phyloP scores from a whole-genome alignment of 225 moss, liverwort and hornwort species.

The Asterella californica region DNA sequence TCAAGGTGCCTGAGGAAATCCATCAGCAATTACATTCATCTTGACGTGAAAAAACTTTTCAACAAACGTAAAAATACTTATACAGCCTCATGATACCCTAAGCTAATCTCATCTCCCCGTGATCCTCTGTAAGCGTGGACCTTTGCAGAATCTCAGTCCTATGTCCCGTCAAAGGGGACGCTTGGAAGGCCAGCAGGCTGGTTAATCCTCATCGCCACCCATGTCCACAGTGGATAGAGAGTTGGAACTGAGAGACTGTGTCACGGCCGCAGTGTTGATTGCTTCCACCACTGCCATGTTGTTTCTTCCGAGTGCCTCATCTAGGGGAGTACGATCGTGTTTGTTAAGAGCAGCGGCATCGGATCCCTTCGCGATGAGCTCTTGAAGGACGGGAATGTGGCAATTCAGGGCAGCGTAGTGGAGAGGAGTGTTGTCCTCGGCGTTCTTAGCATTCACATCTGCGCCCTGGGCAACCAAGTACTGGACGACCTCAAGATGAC shows the following conservation, averaged over 20 bases:
- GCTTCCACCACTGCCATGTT: conserved; percentile 34
- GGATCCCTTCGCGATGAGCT: conserved; percentile 38
- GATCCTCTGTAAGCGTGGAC: neutral
- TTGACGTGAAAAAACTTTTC: neutral
- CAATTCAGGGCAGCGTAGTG: conserved; percentile 45
- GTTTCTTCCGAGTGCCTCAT: conserved; percentile 41
- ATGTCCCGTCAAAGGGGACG: neutral
- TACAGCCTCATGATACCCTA: neutral
- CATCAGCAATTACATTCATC: neutral
- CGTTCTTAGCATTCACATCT: conserved; percentile 37
- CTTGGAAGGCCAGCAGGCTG: neutral
- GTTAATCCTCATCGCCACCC: conserved; percentile 1
- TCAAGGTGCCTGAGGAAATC: neutral
- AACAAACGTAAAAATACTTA: neutral
- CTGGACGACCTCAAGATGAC: conserved; percentile 32
- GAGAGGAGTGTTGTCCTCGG: conserved; percentile 43
- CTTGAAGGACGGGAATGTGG: conserved; percentile 35
- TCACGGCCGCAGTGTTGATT: conserved; percentile 32
- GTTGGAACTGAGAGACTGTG: conserved; percentile 23
- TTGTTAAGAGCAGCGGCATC: conserved; percentile 32
- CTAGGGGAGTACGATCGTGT: conserved; percentile 42
- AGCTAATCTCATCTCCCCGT: neutral
- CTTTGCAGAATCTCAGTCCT: too few species aligned
- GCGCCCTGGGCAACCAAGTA: conserved; percentile 28
- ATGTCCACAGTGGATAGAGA: conserved; percentile 22